Percentiles rank a stretch among this genome's conserved stretches.
Evolutionary conservation across 1,284 basidiomycete species (phyloP).

Genomic region (Athelia psychrophila): DNA sequence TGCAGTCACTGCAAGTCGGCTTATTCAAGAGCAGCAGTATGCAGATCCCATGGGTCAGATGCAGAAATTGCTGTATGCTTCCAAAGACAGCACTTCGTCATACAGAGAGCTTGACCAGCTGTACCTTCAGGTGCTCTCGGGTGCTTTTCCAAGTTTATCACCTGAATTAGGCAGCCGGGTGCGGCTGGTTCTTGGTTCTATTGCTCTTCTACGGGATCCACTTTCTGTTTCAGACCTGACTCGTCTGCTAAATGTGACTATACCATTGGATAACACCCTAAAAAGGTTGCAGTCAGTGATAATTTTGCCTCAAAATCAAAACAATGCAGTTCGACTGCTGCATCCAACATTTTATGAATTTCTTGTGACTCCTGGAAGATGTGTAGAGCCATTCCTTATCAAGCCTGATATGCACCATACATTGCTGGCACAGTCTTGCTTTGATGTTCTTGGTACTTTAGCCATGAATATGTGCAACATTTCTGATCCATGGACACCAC

Average conservation of each 20-base stretch:
- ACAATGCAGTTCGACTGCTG: slow-evolving; percentile 7
- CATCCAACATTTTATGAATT: slow-evolving; percentile 21
- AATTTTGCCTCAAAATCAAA: slow-evolving; percentile 8
- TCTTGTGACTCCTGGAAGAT: slow-evolving; percentile 9
- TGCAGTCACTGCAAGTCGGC: slow-evolving; percentile 12
- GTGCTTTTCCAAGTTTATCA: not conserved
- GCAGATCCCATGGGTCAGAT: slow-evolving; percentile 12
- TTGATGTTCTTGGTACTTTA: slow-evolving; percentile 6
- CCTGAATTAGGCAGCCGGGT: not conserved
- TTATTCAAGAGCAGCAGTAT: slow-evolving; percentile 8
- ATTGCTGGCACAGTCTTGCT: slow-evolving; percentile 7
- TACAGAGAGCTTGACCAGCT: not conserved
- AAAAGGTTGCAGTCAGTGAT: slow-evolving; percentile 15
- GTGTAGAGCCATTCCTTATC: slow-evolving; percentile 7
- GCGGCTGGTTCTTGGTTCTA: not conserved
- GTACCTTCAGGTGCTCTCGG: not conserved
- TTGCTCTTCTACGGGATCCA: not conserved
- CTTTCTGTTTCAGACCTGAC: not conserved
- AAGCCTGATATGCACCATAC: slow-evolving; percentile 8
- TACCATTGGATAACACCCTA: slow-evolving; percentile 5
- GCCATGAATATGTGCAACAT: slow-evolving; percentile 10
- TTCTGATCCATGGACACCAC: slow-evolving; percentile 1
- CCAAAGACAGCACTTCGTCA: not conserved
- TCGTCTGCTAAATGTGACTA: not conserved
- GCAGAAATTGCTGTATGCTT: not conserved